These are phyloP conservation scores for Hydnomerulius pinastri DNA, from an alignment of 768 basidiomycete species.

Conservation along the genomic window DNA sequence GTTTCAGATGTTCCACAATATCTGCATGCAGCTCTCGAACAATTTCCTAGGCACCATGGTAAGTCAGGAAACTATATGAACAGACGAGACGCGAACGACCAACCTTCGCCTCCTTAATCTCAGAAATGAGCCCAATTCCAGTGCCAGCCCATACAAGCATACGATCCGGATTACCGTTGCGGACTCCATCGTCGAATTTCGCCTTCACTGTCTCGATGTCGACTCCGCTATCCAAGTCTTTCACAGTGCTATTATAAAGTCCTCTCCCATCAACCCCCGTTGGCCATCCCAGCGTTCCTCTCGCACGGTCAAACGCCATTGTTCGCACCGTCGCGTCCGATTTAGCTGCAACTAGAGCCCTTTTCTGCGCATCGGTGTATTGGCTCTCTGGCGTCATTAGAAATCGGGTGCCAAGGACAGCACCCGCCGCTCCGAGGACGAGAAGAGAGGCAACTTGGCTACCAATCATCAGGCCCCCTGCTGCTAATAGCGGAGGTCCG, in stretches of 20 bases:
- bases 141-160: conserved; percentile 71
- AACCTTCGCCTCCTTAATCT: conserved; percentile 43
- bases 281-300: conserved; percentile 62
- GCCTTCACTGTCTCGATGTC: conserved; percentile 42
- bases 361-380: conserved; percentile 56
- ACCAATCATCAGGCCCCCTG: conserved; percentile 72
- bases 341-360: conserved; percentile 49
- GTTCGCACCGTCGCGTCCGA: conserved; percentile 53
- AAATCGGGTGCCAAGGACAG: conserved; percentile 75
- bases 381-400: conserved; percentile 64
- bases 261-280: conserved; percentile 57
- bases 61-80: neutral
- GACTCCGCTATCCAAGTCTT: conserved; percentile 54
- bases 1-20: conserved; percentile 38
- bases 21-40: conserved; percentile 54
- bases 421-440: conserved; percentile 66
- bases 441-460: conserved; percentile 66
- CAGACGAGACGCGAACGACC: conserved; percentile 13
- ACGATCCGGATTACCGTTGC: conserved; percentile 47
- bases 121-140: conserved; percentile 58
- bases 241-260: conserved; percentile 51
- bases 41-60: conserved; percentile 45
- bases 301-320: conserved; percentile 62
- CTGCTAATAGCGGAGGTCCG: conserved; percentile 62
- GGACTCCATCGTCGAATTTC: conserved; percentile 48